Conservation (phyloP, 345 rosid species). For the Salix arbutifolia region DNA sequence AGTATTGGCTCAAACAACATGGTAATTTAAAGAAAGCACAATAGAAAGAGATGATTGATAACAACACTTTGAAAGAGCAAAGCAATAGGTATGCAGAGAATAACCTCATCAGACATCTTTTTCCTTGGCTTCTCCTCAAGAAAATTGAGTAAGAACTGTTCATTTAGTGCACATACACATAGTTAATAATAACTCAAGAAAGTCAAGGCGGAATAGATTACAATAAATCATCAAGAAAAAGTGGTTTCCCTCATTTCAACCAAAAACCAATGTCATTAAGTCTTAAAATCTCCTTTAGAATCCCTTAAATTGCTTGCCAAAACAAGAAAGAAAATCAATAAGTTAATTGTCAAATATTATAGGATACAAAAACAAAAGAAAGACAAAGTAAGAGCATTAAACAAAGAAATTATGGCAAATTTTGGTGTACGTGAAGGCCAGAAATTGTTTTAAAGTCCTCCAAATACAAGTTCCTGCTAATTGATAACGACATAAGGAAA, state of each 20-base stretch:
- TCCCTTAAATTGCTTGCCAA: neutral
- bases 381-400: neutral
- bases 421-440: neutral
- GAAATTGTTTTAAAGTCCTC: neutral
- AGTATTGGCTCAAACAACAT: slow-evolving; percentile 13
- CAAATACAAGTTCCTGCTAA: neutral
- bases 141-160: slow-evolving; percentile 57
- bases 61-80: neutral
- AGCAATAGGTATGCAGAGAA: slow-evolving; percentile 6
- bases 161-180: neutral
- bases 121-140: slow-evolving; percentile 60
- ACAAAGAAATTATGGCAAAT: neutral
- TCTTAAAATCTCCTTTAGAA: too few relatives aligned
- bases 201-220: too few relatives aligned
- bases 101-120: slow-evolving; percentile 57
- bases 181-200: neutral
- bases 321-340: neutral
- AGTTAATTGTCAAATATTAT: neutral
- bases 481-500: neutral
- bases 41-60: neutral
- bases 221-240: neutral
- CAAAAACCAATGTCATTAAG: neutral
- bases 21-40: neutral
- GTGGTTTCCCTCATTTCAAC: neutral
- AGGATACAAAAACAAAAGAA: neutral